Conservation (phyloP, 225 moss, liverwort and hornwort species). For the Pleurozium schreberi region DNA sequence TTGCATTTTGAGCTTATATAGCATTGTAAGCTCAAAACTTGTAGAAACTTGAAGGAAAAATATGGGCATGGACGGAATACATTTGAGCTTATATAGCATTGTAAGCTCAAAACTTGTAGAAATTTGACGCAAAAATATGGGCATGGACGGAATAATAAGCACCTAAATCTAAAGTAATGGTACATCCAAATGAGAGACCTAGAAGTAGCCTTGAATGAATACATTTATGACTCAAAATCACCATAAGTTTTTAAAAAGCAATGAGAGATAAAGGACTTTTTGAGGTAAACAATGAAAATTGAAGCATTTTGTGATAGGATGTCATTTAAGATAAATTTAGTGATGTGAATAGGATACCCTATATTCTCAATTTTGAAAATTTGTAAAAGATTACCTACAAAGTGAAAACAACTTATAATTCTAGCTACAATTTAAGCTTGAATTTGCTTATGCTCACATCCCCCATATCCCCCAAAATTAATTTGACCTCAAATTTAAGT, state of each 20-base stretch:
- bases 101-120: fast-evolving
- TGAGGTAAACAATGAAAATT: background rate
- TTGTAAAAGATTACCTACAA: background rate
- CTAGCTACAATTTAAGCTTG: too few relatives aligned
- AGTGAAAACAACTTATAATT: background rate
- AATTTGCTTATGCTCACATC: too few relatives aligned
- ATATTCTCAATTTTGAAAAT: background rate
- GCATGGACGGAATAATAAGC: fast-evolving
- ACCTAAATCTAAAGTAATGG: background rate
- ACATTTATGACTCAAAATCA: background rate
- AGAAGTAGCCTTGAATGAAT: background rate
- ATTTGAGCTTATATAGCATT: background rate
- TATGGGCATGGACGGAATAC: too few relatives aligned
- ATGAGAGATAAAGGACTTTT: background rate
- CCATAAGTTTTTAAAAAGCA: background rate
- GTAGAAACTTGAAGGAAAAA: fast-evolving
- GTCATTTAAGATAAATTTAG: background rate
- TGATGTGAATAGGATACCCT: background rate
- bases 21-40: background rate
- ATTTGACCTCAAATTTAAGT: background rate
- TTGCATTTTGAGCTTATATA: background rate
- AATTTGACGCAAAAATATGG: background rate
- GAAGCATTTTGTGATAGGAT: background rate
- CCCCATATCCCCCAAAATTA: too few relatives aligned
- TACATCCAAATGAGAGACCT: background rate